These are phyloP conservation scores for Nemania serpens DNA, from an alignment of 2,329 filamentous ascomycete species.

Conservation along the genomic window DNA sequence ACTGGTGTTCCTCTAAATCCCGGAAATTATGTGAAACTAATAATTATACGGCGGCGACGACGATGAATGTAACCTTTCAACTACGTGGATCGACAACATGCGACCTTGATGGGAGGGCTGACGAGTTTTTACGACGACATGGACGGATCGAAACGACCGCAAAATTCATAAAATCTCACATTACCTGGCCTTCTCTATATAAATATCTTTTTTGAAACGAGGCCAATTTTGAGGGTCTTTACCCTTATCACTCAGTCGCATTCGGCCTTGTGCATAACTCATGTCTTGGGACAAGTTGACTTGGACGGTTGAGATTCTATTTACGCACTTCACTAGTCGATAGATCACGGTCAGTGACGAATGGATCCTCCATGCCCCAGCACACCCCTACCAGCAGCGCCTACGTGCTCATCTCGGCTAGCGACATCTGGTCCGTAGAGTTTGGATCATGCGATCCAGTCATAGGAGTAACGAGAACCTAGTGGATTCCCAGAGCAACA, in stretches of 20 bases:
- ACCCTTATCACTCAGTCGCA: background rate
- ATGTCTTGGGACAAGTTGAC: background rate
- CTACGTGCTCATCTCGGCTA: conserved; percentile 8
- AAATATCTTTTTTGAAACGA: conserved; percentile 2
- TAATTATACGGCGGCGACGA: conserved; percentile 3
- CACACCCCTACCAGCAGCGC: background rate
- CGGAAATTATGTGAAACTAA: conserved; percentile 5
- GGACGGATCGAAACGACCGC: conserved; percentile 20
- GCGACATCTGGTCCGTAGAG: conserved; percentile 17
- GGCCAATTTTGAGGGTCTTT: background rate
- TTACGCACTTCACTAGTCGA: background rate
- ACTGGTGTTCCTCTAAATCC: background rate
- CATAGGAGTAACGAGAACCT: background rate
- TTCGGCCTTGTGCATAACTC: background rate
- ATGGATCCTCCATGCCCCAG: background rate
- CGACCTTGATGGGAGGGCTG: conserved; percentile 5
- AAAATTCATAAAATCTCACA: conserved; percentile 8
- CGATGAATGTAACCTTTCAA: conserved; percentile 4
- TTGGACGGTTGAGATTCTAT: background rate
- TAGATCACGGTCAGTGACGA: background rate
- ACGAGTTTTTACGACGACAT: conserved; percentile 25
- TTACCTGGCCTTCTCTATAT: conserved; percentile 10
- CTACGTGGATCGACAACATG: background rate
- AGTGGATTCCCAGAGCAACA: background rate
- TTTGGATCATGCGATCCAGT: background rate